Base-by-base conservation (phyloP, 2,329 filamentous ascomycete species). In the Cytospora paraplurivora region DNA sequence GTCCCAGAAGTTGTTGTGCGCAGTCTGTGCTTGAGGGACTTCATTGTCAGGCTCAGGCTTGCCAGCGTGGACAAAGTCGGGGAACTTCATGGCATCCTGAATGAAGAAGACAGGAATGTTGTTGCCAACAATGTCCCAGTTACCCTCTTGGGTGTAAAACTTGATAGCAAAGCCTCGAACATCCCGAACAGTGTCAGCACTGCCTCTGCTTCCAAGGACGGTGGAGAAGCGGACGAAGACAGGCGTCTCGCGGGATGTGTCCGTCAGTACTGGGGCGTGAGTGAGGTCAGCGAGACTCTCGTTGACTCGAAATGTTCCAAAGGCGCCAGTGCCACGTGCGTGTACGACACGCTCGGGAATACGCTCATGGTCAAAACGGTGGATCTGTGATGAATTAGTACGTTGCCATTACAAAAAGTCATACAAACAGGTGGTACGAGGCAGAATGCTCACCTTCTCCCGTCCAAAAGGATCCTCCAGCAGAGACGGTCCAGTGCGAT, bases 161-260 rank as follows among this genome's bases (percentile, higher is more conserved):
- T 91, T 92, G 67, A 91, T 76, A 0, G 91, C 90, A 67, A 94
- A 95, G 1, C 91, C 91, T 44, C 90, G 85, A 2, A 93, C 89
- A 78, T 95, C 91, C n/a, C 91, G 85, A 1, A 93, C 91, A 0
- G 90, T 93, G 72, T 95, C 91, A 7, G 90, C 89, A 58, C 88
- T 91, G 13, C 91, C 91, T 38, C 87, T 83, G 71, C 86, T 91
- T 7, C 89, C 90, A 1, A 91, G 81, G 0, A 92, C 91, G 0
- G 91, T 94, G 0, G 90, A 94, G 74, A 95, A 93, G 0, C 91
- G 87, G 17, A 90, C 71, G 71, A 92, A 91, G 1, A 91, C 78
- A 0, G 82, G 86, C 0, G 89, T 92, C 64, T 81, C 83, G 44
- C 72, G 69, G 8, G 71, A 84, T 0, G 86, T 90, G 70, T 90